A percentile compares a stretch with the other conserved stretches of the same genome.
These are phyloP conservation scores for Globisporangium spiculum DNA, from an alignment of 352 stramenopile genomes.

Conservation along the genomic window DNA sequence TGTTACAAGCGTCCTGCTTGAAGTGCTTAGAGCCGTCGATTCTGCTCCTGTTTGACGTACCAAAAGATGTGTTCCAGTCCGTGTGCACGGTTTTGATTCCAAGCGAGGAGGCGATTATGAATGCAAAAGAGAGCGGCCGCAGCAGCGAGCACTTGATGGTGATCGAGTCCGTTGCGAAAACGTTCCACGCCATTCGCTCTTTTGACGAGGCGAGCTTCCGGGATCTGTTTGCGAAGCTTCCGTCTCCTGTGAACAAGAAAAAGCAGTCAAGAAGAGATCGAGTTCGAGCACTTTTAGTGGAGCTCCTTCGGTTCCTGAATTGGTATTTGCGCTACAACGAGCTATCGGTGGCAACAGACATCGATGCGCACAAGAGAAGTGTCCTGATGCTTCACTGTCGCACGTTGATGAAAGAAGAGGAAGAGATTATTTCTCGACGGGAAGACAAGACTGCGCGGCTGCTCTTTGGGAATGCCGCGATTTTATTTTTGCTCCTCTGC, in stretches of 20 bases:
- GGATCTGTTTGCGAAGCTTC: conserved; percentile 29
- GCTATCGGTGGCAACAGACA: background rate
- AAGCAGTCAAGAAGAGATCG: conserved; percentile 45
- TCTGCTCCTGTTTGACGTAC: conserved; percentile 57
- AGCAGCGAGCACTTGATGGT: conserved; percentile 16
- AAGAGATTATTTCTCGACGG: conserved; percentile 38
- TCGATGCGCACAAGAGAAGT: conserved; percentile 26
- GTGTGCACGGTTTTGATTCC: conserved; percentile 17
- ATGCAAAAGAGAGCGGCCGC: background rate
- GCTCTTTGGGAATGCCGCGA: conserved; percentile 47
- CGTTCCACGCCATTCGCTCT: conserved; percentile 37
- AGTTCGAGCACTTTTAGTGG: conserved; percentile 37
- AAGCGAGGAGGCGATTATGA: background rate
- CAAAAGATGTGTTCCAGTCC: conserved; percentile 39
- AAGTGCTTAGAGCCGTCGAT: conserved; percentile 44
- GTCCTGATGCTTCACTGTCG: conserved; percentile 47
- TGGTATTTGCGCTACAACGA: conserved; percentile 7
- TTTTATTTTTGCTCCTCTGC: conserved; percentile 45
- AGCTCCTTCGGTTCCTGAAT: conserved; percentile 43
- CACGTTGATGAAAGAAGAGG: conserved; percentile 69
- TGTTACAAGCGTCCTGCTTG: conserved; percentile 37
- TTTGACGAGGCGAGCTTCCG: conserved; percentile 31
- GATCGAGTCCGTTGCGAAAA: conserved; percentile 29
- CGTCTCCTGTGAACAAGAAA: conserved; percentile 38
- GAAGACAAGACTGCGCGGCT: conserved; percentile 42